Percentiles rank a stretch among this genome's conserved stretches.
Evolutionary conservation across 1,284 basidiomycete genomes (phyloP).

Genomic region (Fomes fomentarius): DNA sequence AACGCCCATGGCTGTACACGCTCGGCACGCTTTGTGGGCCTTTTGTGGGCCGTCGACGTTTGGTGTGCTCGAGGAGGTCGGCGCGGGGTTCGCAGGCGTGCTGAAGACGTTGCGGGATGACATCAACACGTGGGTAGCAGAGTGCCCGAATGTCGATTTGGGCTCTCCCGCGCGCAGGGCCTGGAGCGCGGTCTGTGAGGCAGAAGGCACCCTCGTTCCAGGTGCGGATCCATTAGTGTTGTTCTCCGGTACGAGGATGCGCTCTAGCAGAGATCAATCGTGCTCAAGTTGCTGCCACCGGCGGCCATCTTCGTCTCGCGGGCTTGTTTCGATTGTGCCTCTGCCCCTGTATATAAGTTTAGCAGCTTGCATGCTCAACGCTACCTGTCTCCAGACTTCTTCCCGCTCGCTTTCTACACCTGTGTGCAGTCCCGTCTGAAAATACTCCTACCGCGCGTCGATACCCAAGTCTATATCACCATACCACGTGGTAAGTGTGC

Average conservation of each 20-base stretch:
- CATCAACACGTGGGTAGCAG: conserved; percentile 20
- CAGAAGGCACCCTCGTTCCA: conserved; percentile 18
- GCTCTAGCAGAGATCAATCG: not conserved
- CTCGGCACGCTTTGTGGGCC: not conserved
- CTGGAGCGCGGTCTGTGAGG: conserved; percentile 8
- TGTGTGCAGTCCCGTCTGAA: not conserved
- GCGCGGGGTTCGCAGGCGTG: conserved; percentile 1
- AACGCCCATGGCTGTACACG: conserved; percentile 1
- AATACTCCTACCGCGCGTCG: too few species aligned
- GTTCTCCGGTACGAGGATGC: conserved; percentile 7
- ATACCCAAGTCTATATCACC: not conserved
- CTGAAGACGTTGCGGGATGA: not conserved
- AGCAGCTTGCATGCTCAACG: not conserved
- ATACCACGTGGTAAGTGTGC: not conserved
- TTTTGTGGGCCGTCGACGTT: not conserved
- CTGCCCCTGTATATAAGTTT: not conserved
- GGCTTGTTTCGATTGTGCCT: not conserved
- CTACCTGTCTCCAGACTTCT: too few species aligned
- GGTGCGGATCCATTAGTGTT: conserved; percentile 13
- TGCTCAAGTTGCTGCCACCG: not conserved
- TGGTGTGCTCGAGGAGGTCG: conserved; percentile 5
- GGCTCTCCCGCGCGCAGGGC: conserved; percentile 2
- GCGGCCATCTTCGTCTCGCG: not conserved
- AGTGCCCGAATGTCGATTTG: conserved; percentile 6
- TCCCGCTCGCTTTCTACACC: too few species aligned